Evolutionary conservation across 345 rosid genomes (phyloP).

Genomic region (Moricandia moricandioides): DNA sequence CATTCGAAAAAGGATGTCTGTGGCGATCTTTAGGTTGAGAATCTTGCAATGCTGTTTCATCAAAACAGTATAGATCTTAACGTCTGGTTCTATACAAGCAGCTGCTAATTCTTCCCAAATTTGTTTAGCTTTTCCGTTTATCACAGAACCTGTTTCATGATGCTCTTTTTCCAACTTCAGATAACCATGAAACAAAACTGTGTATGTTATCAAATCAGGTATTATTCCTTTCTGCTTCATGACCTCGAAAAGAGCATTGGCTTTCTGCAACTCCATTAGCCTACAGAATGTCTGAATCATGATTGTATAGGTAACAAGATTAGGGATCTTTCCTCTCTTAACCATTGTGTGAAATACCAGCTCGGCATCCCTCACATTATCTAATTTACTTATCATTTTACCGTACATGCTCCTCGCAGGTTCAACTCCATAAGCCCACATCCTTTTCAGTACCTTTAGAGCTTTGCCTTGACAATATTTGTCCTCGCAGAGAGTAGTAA

Average conservation of each 20-base stretch:
- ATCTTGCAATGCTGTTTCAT: constrained; percentile 56
- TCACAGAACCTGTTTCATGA: constrained; percentile 1
- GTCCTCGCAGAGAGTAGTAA: constrained; percentile 44
- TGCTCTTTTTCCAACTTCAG: constrained; percentile 31
- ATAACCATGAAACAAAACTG: constrained; percentile 55
- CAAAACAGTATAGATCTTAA: constrained; percentile 57
- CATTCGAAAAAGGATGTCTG: constrained; percentile 45
- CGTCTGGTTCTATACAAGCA: constrained; percentile 46
- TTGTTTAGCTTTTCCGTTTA: constrained; percentile 25
- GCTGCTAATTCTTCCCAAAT: constrained; percentile 44
- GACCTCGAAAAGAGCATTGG: constrained; percentile 43
- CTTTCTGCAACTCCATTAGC: constrained; percentile 42
- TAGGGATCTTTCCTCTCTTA: constrained; percentile 44
- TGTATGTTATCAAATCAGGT: constrained; percentile 60
- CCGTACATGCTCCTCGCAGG: constrained; percentile 48
- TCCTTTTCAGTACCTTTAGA: constrained; percentile 35
- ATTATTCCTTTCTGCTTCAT: constrained; percentile 61
- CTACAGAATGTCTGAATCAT: constrained; percentile 68
- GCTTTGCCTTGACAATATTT: constrained; percentile 42
- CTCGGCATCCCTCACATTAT: constrained; percentile 45
- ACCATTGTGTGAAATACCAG: constrained; percentile 39
- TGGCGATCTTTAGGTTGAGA: constrained; percentile 45
- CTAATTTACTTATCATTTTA: constrained; percentile 47
- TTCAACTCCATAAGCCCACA: constrained; percentile 44
- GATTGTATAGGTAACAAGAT: constrained; percentile 53